A percentile compares a stretch with the other conserved stretches of the same genome.
phyloP scores from a whole-genome alignment of 192 early-diverging fungal species.

The Coemansia sp. region DNA sequence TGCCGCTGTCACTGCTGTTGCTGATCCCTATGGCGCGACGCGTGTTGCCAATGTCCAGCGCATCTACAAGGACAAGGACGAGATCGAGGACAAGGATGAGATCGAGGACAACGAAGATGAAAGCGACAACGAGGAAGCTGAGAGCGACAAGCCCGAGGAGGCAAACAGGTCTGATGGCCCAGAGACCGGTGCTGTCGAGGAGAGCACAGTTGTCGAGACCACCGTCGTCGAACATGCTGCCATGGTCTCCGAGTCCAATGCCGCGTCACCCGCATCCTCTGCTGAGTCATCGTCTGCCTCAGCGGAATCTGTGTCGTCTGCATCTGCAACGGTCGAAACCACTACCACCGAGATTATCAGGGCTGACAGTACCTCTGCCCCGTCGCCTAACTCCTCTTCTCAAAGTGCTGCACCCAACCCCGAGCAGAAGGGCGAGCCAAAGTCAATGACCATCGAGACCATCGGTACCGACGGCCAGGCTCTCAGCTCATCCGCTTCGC shows the following conservation, averaged over 20 bases:
- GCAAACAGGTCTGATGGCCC: constrained; percentile 1
- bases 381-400: not conserved
- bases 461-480: constrained; percentile 15
- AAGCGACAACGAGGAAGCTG: constrained; percentile 12
- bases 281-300: constrained; percentile 1
- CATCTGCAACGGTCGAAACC: constrained; percentile 9
- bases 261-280: constrained; percentile 7
- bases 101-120: constrained; percentile 23
- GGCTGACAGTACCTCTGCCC: not conserved
- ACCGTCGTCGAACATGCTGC: not conserved
- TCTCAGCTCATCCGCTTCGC: not conserved
- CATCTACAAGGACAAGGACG: constrained; percentile 18
- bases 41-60: constrained; percentile 23
- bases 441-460: constrained; percentile 44
- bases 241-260: constrained; percentile 9
- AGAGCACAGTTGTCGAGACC: constrained; percentile 4
- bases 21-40: not conserved
- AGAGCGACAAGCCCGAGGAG: constrained; percentile 14
- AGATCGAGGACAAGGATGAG: constrained; percentile 20
- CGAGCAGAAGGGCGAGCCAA: constrained; percentile 13
- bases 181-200: constrained; percentile 4
- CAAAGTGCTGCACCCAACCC: not conserved
- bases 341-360: not conserved
- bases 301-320: not conserved
- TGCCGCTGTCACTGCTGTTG: constrained; percentile 4